A percentile compares a stretch with the other conserved stretches of the same genome.
Conservation (phyloP, 495 filamentous ascomycete genomes). For the Thermothielavioides terrestris region DNA sequence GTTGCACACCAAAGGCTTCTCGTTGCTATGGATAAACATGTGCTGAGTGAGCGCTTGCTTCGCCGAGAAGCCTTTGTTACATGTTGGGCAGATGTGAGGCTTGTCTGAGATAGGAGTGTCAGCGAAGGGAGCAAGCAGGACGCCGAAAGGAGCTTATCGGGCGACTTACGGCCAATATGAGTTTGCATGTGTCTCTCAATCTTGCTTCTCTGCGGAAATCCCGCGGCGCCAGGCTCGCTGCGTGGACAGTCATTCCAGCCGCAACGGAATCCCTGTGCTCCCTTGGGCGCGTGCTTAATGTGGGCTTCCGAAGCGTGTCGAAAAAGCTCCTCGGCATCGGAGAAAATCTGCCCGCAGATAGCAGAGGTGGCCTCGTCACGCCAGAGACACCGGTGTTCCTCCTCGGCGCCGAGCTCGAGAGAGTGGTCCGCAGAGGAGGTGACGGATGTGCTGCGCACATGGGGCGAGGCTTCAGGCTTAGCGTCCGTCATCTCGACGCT, state of each 20-base stretch:
- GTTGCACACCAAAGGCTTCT: constrained; percentile 49
- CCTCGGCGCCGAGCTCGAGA: constrained; percentile 2
- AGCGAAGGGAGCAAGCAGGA: not conserved
- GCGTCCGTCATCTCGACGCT: constrained; percentile 17
- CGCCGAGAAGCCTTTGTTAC: constrained; percentile 48
- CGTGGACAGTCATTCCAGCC: constrained; percentile 31
- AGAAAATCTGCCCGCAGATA: constrained; percentile 21
- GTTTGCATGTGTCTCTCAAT: constrained; percentile 55
- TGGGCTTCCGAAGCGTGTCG: constrained; percentile 22
- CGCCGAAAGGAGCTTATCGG: not conserved
- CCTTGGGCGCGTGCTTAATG: constrained; percentile 27
- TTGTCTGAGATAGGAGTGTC: constrained; percentile 39
- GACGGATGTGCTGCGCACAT: constrained; percentile 13
- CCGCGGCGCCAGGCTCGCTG: constrained; percentile 33
- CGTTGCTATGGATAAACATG: constrained; percentile 51
- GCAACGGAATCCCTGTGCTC: constrained; percentile 25
- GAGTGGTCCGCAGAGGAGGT: constrained; percentile 7
- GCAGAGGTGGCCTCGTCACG: constrained; percentile 15
- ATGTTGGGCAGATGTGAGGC: constrained; percentile 45
- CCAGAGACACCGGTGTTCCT: constrained; percentile 28
- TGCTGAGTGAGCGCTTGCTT: constrained; percentile 55
- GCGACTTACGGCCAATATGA: constrained; percentile 51
- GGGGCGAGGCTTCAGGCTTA: constrained; percentile 7
- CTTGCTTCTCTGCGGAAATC: constrained; percentile 51
- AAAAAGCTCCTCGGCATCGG: constrained; percentile 23